Evolutionary conservation across 768 basidiomycete genomes (phyloP).

Genomic region (Termitomyces sp.): DNA sequence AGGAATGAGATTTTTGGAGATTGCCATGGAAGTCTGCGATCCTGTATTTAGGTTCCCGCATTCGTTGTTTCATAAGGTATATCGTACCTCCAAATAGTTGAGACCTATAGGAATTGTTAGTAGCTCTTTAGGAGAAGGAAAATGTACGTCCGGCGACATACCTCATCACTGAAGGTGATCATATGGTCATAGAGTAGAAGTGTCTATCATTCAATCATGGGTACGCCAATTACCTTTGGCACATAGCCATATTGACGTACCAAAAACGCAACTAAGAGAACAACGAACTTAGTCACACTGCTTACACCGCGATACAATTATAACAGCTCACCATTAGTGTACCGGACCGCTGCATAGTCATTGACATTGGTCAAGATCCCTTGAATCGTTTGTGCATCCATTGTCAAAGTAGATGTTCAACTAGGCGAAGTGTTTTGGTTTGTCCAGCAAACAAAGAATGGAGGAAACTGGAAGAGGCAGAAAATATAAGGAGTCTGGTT

Average conservation of each 20-base stretch:
- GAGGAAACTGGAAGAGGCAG: no score
- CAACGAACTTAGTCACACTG: neutral
- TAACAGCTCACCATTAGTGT: neutral
- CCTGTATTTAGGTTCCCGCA: neutral
- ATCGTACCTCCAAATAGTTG: neutral
- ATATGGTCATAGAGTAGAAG: conserved; percentile 1
- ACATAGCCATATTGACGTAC: neutral
- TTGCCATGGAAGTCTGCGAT: neutral
- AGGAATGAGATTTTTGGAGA: conserved; percentile 1
- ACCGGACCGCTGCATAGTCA: conserved; percentile 1
- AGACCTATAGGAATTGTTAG: neutral
- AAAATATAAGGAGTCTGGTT: neutral
- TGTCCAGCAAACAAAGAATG: neutral
- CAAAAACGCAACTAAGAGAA: neutral
- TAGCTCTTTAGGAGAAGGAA: neutral
- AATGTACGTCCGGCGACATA: neutral
- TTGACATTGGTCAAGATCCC: neutral
- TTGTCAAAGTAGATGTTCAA: neutral
- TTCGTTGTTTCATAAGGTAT: neutral
- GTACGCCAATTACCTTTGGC: neutral
- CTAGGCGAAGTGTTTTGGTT: neutral
- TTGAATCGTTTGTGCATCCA: neutral
- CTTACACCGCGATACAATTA: neutral
- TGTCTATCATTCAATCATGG: neutral
- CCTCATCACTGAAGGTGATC: conserved; percentile 1